Conservation (phyloP, 1,139 yeast genomes). For the Kluyveromyces sp. region DNA sequence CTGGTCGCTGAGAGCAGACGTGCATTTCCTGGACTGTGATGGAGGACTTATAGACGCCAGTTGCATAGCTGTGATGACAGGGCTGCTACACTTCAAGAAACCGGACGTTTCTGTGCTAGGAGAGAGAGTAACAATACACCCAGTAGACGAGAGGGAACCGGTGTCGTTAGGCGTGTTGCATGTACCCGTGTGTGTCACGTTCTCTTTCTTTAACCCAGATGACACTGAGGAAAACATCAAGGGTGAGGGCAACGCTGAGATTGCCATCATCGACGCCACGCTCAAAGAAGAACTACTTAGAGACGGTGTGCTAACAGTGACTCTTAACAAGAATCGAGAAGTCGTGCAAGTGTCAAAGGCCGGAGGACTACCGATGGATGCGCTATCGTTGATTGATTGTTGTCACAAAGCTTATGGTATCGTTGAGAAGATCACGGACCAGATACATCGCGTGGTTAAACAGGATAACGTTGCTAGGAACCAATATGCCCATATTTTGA, state of each 20-base stretch:
- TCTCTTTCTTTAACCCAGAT: constrained; percentile 69
- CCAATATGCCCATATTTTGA: constrained; percentile 26
- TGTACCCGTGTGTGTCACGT: constrained; percentile 86
- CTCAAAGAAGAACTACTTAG: constrained; percentile 69
- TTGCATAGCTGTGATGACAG: constrained; percentile 85
- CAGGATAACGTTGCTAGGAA: constrained; percentile 43
- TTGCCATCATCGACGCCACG: constrained; percentile 70
- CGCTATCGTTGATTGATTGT: constrained; percentile 60
- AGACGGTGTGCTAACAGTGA: constrained; percentile 75
- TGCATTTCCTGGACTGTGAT: constrained; percentile 81
- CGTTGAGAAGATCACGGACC: constrained; percentile 58
- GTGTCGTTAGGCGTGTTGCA: constrained; percentile 81
- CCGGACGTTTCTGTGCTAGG: constrained; percentile 78
- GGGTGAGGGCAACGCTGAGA: constrained; percentile 53
- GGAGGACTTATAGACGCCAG: constrained; percentile 90
- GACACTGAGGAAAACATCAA: constrained; percentile 61
- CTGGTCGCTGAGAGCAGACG: constrained; percentile 86
- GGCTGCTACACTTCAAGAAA: constrained; percentile 70
- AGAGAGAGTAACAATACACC: constrained; percentile 62
- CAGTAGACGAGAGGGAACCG: constrained; percentile 74
- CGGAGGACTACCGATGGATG: constrained; percentile 86
- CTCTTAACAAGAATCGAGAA: constrained; percentile 84
- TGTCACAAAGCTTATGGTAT: constrained; percentile 57
- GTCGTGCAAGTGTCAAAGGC: constrained; percentile 83
- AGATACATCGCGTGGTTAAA: constrained; percentile 51